phyloP scores from a whole-genome alignment of 1,284 basidiomycete species.

The Filobasidium uniguttulatum region DNA sequence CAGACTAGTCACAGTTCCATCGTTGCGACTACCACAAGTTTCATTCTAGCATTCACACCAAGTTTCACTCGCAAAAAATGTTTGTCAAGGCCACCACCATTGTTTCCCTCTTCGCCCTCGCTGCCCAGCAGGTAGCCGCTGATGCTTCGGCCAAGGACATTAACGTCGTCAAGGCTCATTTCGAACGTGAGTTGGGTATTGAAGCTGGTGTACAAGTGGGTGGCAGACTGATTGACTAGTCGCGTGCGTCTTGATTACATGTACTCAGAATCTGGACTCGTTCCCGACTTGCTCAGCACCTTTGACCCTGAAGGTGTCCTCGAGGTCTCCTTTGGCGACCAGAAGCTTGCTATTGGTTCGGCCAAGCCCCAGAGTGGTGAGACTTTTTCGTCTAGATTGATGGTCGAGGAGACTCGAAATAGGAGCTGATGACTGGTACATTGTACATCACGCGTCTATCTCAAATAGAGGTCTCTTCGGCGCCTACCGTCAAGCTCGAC shows the following conservation, averaged over 20 bases:
- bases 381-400: constrained; percentile 11
- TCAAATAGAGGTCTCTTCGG: not conserved
- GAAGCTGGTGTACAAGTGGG: no score
- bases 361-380: no score
- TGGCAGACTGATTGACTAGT: not conserved
- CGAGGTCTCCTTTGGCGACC: constrained; percentile 42
- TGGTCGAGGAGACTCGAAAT: not conserved
- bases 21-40: no score
- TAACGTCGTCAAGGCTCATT: constrained; percentile 26
- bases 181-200: constrained; percentile 20
- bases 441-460: not conserved
- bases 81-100: constrained; percentile 10
- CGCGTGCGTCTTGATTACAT: not conserved
- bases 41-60: no score
- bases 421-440: not conserved
- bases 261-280: constrained; percentile 40
- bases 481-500: not conserved
- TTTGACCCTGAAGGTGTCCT: constrained; percentile 49
- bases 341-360: constrained; percentile 46
- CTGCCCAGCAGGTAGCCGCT: constrained; percentile 2
- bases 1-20: no score
- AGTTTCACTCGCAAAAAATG: no score
- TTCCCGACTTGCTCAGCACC: constrained; percentile 45
- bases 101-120: constrained; percentile 5
- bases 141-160: constrained; percentile 16